A percentile compares a stretch with the other conserved stretches of the same genome.
These are phyloP conservation scores for Leccinellum albellum DNA, from an alignment of 768 basidiomycete species.

Conservation along the genomic window DNA sequence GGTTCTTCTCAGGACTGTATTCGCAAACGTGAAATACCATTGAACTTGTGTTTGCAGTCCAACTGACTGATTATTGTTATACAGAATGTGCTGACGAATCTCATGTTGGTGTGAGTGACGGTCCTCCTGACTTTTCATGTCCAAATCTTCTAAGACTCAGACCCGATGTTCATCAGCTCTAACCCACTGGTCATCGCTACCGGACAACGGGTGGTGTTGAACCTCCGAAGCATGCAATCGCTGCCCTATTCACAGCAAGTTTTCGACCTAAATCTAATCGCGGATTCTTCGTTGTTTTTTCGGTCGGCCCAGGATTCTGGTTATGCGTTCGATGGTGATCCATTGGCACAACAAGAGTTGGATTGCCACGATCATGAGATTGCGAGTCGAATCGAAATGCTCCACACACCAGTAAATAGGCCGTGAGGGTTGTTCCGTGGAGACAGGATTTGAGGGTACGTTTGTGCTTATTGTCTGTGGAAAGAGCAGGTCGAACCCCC, in stretches of 20 bases:
- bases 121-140: not conserved
- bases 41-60: not conserved
- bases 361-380: not conserved
- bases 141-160: not conserved
- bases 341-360: not conserved
- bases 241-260: not conserved
- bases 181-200: slow-evolving; percentile 8
- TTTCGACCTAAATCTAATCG: not conserved
- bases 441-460: not conserved
- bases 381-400: not conserved
- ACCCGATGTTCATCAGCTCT: not conserved
- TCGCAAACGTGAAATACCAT: not conserved
- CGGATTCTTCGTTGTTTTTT: not conserved
- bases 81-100: slow-evolving; percentile 1
- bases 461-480: not conserved
- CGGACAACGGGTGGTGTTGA: slow-evolving; percentile 19
- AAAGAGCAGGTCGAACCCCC: not conserved
- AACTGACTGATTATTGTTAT: not conserved
- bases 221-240: slow-evolving; percentile 6
- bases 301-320: not conserved
- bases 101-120: not conserved
- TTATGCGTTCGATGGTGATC: not conserved
- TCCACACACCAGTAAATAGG: not conserved
- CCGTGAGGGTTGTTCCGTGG: not conserved
- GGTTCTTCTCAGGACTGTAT: not conserved